phyloP scores from a whole-genome alignment of 139 green algal species.

The Picochlorum costavermella region DNA sequence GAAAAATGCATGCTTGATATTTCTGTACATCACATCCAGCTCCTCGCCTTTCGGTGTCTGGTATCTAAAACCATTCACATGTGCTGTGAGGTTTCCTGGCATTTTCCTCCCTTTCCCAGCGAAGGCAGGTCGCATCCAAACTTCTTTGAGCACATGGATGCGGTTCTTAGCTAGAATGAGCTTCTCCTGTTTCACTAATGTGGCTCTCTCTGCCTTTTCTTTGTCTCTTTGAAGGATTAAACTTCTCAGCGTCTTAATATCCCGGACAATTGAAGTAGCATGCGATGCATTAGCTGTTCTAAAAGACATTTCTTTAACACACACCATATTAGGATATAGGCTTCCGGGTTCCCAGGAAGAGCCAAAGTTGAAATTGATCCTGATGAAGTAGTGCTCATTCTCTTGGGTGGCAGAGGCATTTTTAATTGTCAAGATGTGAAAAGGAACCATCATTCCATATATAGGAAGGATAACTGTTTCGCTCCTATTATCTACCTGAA shows the following conservation, averaged over 20 bases:
- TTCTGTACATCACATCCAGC: constrained; percentile 93
- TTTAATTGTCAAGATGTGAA: constrained; percentile 94
- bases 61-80: constrained; percentile 97
- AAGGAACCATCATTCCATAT: constrained; percentile 91
- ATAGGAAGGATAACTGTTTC: constrained; percentile 93
- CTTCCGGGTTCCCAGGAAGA: constrained; percentile 59
- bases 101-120: constrained; percentile 84
- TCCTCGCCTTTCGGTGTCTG: constrained; percentile 68
- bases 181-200: constrained; percentile 90
- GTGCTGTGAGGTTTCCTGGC: constrained; percentile 83
- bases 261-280: constrained; percentile 59
- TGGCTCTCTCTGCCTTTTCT: constrained; percentile 86
- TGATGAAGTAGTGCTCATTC: constrained; percentile 66
- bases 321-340: constrained; percentile 57
- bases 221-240: constrained; percentile 72
- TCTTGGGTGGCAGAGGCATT: constrained; percentile 71
- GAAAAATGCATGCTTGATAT: constrained; percentile 98
- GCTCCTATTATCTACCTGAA: constrained; percentile 66
- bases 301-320: constrained; percentile 94
- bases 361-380: constrained; percentile 91
- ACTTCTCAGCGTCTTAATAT: constrained; percentile 85
- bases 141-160: constrained; percentile 74
- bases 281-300: constrained; percentile 60
- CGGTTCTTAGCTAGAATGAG: constrained; percentile 55
- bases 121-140: constrained; percentile 89